Base-by-base conservation (phyloP, 345 rosid genomes). In the Ceriops tagal region DNA sequence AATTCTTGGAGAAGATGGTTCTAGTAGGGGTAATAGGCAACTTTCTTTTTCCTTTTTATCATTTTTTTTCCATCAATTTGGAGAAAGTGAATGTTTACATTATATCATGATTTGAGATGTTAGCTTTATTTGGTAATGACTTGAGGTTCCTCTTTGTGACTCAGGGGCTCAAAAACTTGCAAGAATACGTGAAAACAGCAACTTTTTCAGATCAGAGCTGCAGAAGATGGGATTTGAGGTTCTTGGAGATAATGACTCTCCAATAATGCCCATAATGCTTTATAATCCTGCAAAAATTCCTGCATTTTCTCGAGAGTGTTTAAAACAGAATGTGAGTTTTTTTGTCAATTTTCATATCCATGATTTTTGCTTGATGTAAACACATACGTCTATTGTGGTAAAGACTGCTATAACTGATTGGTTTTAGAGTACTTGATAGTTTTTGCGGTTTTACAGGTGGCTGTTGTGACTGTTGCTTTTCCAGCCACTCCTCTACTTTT, bases 191-290 rank as follows among this genome's bases (percentile, higher is more conserved):
- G 96, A 92, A 72, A 95, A 92, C 77, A 88, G 97, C 80, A 95
- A 92, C 89, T 95, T 88, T 68, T 95, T 84, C 79, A 82, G 97
- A 79, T 88, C 99, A 62, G 97, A 90, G 78, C 77, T 95, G 73
- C 87, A 84, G 73, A 92, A 92, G 68, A 88, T 88, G 99, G 99
- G 99, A 5, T 92, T 95, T 68, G 97, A 95, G 77, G 99, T 92
- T 75, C 87, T 95, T 66, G 99, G 99, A 70, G 99, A 95, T 76
- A 84, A 86, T 49, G 99, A 95, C 80, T 95, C 99, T 39, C 98
- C 99, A n/a, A 84, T 95, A 34, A 92, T 95, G 97, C 96, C 99
- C 15, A 92, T 95, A 66, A 95, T 95, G 99, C 90, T 95, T 69
- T 95, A 95, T 81, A 88, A 95, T 79, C 96, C 98, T 22, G 96